Evolutionary conservation across 1,139 yeast species (phyloP).

Genomic region (Kodamaea suecica): DNA sequence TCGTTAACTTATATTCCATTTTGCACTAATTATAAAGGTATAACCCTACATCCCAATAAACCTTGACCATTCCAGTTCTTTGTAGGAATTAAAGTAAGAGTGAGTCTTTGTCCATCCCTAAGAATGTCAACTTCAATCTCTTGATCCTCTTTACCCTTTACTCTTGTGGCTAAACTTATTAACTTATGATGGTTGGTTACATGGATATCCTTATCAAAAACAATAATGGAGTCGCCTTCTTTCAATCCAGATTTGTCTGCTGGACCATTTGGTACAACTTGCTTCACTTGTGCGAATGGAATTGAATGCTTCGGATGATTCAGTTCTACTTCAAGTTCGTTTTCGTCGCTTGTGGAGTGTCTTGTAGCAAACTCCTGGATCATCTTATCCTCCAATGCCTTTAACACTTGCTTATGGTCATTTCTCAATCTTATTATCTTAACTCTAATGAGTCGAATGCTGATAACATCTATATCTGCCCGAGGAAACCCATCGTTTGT

Average conservation of each 20-base stretch:
- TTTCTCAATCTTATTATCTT: conserved; percentile 66
- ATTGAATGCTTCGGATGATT: conserved; percentile 14
- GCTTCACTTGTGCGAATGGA: conserved; percentile 59
- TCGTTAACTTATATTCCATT: not conserved
- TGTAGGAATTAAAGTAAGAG: conserved; percentile 48
- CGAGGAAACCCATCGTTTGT: conserved; percentile 83
- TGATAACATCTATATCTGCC: conserved; percentile 74
- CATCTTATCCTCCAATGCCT: conserved; percentile 47
- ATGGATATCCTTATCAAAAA: conserved; percentile 49
- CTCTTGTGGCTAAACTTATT: conserved; percentile 34
- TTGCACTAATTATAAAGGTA: conserved; percentile 44
- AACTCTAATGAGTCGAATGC: conserved; percentile 59
- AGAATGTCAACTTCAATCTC: conserved; percentile 33
- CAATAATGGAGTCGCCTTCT: conserved; percentile 48
- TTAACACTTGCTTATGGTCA: conserved; percentile 55
- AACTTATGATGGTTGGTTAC: conserved; percentile 52
- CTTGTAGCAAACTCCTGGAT: conserved; percentile 36
- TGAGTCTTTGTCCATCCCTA: conserved; percentile 25
- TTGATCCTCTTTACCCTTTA: conserved; percentile 23
- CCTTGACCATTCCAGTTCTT: conserved; percentile 70
- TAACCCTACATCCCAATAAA: conserved; percentile 65
- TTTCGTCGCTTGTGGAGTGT: conserved; percentile 4
- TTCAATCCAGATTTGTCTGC: conserved; percentile 40
- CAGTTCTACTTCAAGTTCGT: conserved; percentile 1
- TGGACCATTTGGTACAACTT: conserved; percentile 49